Conservation (phyloP, 352 stramenopile species). For the Pythium dissimile region DNA sequence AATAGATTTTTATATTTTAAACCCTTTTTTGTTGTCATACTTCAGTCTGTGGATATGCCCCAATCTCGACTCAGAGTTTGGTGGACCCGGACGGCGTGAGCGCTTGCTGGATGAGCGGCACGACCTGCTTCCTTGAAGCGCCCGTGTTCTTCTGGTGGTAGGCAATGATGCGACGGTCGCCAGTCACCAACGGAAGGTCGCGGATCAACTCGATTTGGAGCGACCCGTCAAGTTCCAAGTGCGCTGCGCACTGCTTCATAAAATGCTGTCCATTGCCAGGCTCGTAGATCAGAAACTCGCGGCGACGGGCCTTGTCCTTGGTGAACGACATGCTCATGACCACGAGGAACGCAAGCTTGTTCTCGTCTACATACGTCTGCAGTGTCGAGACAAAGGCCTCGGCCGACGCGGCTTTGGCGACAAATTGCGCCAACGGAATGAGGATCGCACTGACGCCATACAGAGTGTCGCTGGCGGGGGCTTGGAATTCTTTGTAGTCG, state of each 20-base stretch:
- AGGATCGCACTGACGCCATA: constrained; percentile 65
- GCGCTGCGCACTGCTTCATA: constrained; percentile 30
- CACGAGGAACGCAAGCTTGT: constrained; percentile 56
- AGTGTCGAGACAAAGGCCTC: constrained; percentile 29
- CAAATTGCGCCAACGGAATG: constrained; percentile 49
- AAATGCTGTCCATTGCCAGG: constrained; percentile 15
- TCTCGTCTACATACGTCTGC: constrained; percentile 35
- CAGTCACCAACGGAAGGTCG: constrained; percentile 28
- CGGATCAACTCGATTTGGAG: constrained; percentile 39
- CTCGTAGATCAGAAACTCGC: constrained; percentile 68
- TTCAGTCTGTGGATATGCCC: background rate
- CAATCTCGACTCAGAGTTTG: constrained; percentile 1
- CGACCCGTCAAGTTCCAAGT: constrained; percentile 33
- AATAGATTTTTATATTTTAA: no score
- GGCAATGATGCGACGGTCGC: constrained; percentile 28
- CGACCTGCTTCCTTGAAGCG: constrained; percentile 75
- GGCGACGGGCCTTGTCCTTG: constrained; percentile 32
- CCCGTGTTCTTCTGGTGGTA: constrained; percentile 61
- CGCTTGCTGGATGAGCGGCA: constrained; percentile 56
- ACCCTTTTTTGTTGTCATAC: background rate
- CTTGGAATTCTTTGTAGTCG: constrained; percentile 80
- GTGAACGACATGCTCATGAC: constrained; percentile 69
- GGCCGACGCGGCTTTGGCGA: constrained; percentile 34
- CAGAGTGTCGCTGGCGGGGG: constrained; percentile 15
- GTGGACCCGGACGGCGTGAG: no score